Base-by-base conservation (phyloP, 2,329 filamentous ascomycete species). In the Cercospora sp. region DNA sequence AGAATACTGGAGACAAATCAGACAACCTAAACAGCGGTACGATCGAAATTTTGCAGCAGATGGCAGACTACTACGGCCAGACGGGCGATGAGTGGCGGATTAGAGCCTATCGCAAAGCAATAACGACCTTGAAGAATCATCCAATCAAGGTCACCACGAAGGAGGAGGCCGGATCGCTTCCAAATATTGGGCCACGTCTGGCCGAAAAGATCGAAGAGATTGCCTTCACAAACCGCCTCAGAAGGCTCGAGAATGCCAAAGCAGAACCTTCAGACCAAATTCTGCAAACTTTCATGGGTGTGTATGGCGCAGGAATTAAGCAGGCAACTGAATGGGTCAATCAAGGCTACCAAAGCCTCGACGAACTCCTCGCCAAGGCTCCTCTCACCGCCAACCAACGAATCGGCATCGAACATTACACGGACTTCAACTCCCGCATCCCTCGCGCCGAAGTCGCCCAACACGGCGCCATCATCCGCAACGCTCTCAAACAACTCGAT, bases 121-220 rank as follows among this genome's bases (percentile, higher is more conserved):
- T 96, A 62, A 82, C 84, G n/a, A 90, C 88, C 3, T 83, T 98
- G 12, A 88, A 88, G 55, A 89, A 87, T 59, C 90, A 94, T 69
- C 76, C 81, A 0, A 76, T 75, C 20, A 90, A 88, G 75, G 86
- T 97, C 67, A 82, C 79, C 3, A 94, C 90, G 0, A 88, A 86
- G 67, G 84, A 88, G 60, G 86, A 96, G 77, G 94, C 94, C 0
- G 80, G 85, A 10, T 78, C 80, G 1, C 83, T 97, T 0, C 88
- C 88, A 0, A 86, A 85, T 67, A 88, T 97, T 40, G 94, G 94
- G 7, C 74, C 83, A 10, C 86, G 91, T 1, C 82, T 97, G 1
- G 93, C 93, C 0, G 83, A 86, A 28, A 97, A 97, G 78, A 95
- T 98, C 70, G 92, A 95, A 74, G 94, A 97, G 76, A 97, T 97